Base-by-base conservation (phyloP, 2,329 filamentous ascomycete species). In the Paraphaeosphaeria minitans region DNA sequence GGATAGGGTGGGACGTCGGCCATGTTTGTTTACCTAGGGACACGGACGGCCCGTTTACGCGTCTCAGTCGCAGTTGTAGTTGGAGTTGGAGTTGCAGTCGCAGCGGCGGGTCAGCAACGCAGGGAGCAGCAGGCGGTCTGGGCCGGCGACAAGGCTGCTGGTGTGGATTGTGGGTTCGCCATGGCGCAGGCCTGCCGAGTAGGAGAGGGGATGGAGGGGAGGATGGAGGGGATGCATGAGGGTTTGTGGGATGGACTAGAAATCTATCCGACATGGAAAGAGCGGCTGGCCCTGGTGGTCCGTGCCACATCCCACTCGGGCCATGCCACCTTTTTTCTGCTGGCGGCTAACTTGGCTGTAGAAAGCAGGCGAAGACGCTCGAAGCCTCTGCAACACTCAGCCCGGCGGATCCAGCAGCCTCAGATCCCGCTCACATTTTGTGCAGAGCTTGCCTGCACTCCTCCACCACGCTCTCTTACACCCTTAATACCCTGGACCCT, bases 1-100 rank as follows among this genome's bases (percentile, higher is more conserved):
- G 82, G 80, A 55, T 79, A 79, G 19, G 70, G 67, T 8, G 74
- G 71, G 37, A 75, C 71, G 55, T 73, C 70, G 56, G 68, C 69
- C 75, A 77, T 77, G 59, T 58, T 39, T n/a, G 37, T 1, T 27
- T 27, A 6, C 24, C 3, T n/a, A n/a, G n/a, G n/a, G 33, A 19
- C 31, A 13, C 41, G 16, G 22, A 35, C n/a, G 22, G 13, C 16
- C 27, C 31, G 52, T 47, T 12, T 31, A 19, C 16, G 41, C 31
- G 52, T 47, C 19, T 31, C 42, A 29, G 16, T 9, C 7, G 43
- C 42, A 29, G 22, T 14, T 2, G 53, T 21, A 21, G 39, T n/a
- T n/a, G n/a, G n/a, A n/a, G n/a, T n/a, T n/a, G n/a, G n/a, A 29
- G 16, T 9, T 3, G 43, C 42, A 29, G 22, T 14, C 3, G 53